phyloP scores from a whole-genome alignment of 352 stramenopile species.

The Phytopythium chamaehyphon region DNA sequence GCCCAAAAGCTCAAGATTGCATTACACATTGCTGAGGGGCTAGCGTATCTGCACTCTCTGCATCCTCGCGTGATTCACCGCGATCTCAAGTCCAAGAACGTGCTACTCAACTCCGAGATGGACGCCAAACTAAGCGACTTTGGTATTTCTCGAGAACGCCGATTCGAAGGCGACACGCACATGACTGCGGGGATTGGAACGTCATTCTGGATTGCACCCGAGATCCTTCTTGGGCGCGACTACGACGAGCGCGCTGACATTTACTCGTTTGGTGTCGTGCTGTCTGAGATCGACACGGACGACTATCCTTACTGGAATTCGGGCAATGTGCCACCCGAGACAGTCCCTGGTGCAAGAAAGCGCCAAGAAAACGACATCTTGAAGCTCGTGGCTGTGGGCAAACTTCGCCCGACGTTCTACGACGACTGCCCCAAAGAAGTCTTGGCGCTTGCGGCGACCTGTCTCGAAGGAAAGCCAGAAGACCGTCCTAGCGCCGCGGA shows the following conservation, averaged over 20 bases:
- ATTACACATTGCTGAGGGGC: constrained; percentile 55
- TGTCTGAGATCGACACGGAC: constrained; percentile 48
- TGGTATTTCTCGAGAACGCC: constrained; percentile 49
- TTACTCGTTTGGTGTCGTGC: constrained; percentile 42
- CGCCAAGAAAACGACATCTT: constrained; percentile 39
- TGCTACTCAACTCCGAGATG: constrained; percentile 52
- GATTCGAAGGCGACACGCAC: constrained; percentile 9
- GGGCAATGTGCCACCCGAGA: constrained; percentile 18
- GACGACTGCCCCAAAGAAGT: constrained; percentile 41
- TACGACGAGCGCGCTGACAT: constrained; percentile 43
- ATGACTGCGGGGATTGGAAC: constrained; percentile 45
- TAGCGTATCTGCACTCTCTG: constrained; percentile 66
- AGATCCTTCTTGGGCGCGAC: constrained; percentile 33
- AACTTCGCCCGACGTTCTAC: constrained; percentile 43
- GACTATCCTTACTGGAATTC: constrained; percentile 47
- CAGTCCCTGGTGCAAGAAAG: constrained; percentile 12
- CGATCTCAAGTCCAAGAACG: constrained; percentile 80
- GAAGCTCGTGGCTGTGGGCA: constrained; percentile 28
- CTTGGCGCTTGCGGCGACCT: constrained; percentile 32
- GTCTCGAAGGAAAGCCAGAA: constrained; percentile 37
- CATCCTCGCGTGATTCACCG: constrained; percentile 70
- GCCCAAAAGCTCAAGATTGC: constrained; percentile 53
- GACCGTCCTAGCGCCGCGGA: constrained; percentile 35
- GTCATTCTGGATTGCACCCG: constrained; percentile 42
- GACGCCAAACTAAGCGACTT: constrained; percentile 79